These are phyloP conservation scores for Huntiella bhutanensis DNA, from an alignment of 2,329 filamentous ascomycete genomes.

Conservation along the genomic window DNA sequence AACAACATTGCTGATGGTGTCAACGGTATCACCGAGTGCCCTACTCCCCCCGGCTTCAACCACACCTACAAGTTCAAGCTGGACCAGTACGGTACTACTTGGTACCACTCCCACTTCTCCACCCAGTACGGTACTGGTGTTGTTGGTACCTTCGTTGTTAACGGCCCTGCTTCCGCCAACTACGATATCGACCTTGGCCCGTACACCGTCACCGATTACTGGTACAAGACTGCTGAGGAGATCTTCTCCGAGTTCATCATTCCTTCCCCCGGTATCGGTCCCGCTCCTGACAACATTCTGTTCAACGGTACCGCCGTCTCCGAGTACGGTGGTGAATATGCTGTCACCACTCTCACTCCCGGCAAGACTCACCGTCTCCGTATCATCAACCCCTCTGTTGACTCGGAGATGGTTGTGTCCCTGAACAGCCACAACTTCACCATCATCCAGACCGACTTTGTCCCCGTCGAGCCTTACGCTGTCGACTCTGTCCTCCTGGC, in stretches of 20 bases:
- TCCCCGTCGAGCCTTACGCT: conserved; percentile 41
- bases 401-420: conserved; percentile 34
- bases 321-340: conserved; percentile 12
- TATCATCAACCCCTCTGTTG: conserved; percentile 36
- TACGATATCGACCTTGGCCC: conserved; percentile 46
- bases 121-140: conserved; percentile 41
- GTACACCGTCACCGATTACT: conserved; percentile 36
- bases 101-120: conserved; percentile 36
- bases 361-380: conserved; percentile 40
- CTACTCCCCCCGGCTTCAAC: conserved; percentile 19
- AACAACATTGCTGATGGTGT: conserved; percentile 28
- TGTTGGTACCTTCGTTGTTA: conserved; percentile 39
- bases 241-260: conserved; percentile 12
- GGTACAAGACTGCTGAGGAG: conserved; percentile 23
- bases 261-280: conserved; percentile 12
- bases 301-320: conserved; percentile 34
- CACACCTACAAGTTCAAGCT: conserved; percentile 22
- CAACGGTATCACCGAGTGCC: conserved; percentile 24
- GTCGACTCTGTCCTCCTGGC: conserved; percentile 42
- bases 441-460: conserved; percentile 46
- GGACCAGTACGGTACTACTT: conserved; percentile 21
- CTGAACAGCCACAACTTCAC: conserved; percentile 42
- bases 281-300: conserved; percentile 32
- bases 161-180: conserved; percentile 24
- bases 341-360: conserved; percentile 25